These are phyloP conservation scores for Candida palmyrensis DNA, from an alignment of 805 yeast genomes.

Conservation along the genomic window DNA sequence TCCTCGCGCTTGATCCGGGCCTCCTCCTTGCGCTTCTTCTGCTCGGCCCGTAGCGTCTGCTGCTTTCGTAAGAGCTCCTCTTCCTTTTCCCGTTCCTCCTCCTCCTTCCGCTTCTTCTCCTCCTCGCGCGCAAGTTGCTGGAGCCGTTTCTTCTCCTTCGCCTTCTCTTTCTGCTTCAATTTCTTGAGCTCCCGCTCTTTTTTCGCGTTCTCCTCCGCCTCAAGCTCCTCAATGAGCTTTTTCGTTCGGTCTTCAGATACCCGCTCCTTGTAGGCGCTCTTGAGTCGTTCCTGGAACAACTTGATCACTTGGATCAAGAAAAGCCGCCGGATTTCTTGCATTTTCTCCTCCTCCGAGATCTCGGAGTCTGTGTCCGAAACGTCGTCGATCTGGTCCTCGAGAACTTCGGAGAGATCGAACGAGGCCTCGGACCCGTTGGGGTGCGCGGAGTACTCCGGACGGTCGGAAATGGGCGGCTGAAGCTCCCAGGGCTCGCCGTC, in stretches of 20 bases:
- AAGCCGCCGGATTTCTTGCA: conserved; percentile 76
- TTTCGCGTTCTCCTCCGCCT: conserved; percentile 61
- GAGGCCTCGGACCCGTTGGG: conserved; percentile 21
- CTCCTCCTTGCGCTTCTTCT: conserved; percentile 35
- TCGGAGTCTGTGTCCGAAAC: conserved; percentile 33
- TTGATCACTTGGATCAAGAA: conserved; percentile 77
- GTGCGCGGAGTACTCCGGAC: conserved; percentile 22
- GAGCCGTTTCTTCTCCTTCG: conserved; percentile 61
- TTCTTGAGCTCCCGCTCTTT: conserved; percentile 65
- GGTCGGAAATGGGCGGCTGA: too few relatives aligned
- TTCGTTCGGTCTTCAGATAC: conserved; percentile 71
- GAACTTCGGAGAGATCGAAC: conserved; percentile 32
- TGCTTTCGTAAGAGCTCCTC: conserved; percentile 26
- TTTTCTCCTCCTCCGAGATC: conserved; percentile 51
- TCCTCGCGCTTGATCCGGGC: conserved; percentile 38
- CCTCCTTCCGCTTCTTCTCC: conserved; percentile 51
- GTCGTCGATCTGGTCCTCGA: conserved; percentile 38
- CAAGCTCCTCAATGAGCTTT: conserved; percentile 61
- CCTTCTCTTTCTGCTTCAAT: conserved; percentile 59
- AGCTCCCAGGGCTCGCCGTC: too few relatives aligned
- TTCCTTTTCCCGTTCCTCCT: conserved; percentile 38
- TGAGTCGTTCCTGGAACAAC: conserved; percentile 65
- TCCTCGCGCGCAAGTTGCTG: conserved; percentile 62
- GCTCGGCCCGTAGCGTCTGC: conserved; percentile 33
- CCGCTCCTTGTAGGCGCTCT: conserved; percentile 73